Base-by-base conservation (phyloP, 495 filamentous ascomycete species). In the Penicillium riverlandense region DNA sequence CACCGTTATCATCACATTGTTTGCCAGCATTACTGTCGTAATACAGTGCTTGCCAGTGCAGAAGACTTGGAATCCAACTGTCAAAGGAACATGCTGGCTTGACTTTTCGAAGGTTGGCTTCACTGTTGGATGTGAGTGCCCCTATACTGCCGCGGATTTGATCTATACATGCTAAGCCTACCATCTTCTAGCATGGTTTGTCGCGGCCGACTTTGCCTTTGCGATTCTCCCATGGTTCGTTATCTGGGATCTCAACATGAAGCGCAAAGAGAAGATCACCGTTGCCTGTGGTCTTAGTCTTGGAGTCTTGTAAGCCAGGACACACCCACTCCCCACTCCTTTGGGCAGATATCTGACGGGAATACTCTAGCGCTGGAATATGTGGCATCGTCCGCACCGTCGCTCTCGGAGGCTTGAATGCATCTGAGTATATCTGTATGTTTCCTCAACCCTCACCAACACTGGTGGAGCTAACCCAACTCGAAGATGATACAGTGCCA, bases 231-330 rank as follows among this genome's bases (percentile, higher is more conserved):
- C 55, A 1, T 62, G 58, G 58, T 59, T 62, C 16, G 49, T 59
- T 13, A 42, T 60, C 16, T 62, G 58, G 58, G 50, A 62, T 37
- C 45, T 59, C 40, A 62, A 59, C 30, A 62, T 62, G 55, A 62
- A 59, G 27, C 44, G 50, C 10, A 62, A 57, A 35, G 58, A 62
- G 29, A 61, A 57, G 43, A 49, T 62, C 39, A 57, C 53, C 10
- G 50, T 62, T 31, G 53, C 55, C 4, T 53, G 46, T 29, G 55
- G 52, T 35, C 44, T 62, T 5, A 62, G 58, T 38, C 41, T 59
- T 34, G 55, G 55, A 38, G 30, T 62, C 7, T 57, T 57, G 55
- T 58, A 40, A 47, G 58, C 43, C 22, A 0, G n/a, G 29, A 15
- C 8, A 7, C 5, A 4, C 1, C 6, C 31, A 27, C n/a, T 16